Evolutionary conservation across 257 asterid species (phyloP), one percentile per base, ranked within the genome.

Genomic region (Jacaranda mimosifolia): DNA sequence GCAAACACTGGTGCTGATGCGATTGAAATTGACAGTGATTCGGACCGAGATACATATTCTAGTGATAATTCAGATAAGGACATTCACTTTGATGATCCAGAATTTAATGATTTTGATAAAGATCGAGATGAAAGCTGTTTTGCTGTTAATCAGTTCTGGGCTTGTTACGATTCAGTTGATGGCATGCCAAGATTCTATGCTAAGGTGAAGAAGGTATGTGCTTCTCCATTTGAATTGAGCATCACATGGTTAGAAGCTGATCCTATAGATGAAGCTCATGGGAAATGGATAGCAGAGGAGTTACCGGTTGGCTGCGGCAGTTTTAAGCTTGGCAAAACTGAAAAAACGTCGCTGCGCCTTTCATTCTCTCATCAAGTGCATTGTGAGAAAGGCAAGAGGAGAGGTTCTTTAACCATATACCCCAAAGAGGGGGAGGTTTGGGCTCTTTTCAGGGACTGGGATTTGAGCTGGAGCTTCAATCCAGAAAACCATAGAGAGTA

Each of bases 181-280:
- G 70, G 84, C 73, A 87, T 91, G 97, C 97, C 94, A 43, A 87
- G 97, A 74, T 89, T 70, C 66, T 91, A 91, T 48, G 93, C 89
- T 1, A 81, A 45, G 73, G 87, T 89, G 73, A 82, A 53, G 73
- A 82, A 83, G 75, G 89, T 85, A 14, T 12, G 35, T 26, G 3
- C 71, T 59, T 71, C 81, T 73, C 89, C 88, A 58, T 89, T 91
- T 56, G 83, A 84, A 75, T 65, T 89, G 86, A 59, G 60, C 62
- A 70, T 91, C 79, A 80, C 81, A 38, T 85, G 93, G 90, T 77
- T 91, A 43, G 91, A 87, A 77, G 87, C 89, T 73, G 82, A 67
- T 60, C 91, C 97, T 36, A 73, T 79, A 18, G 43, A 80, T 63
- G 42, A 71, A 46, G 13, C 57, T 26, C 73, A 62, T 21, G 43